Base-by-base conservation (phyloP, 768 basidiomycete species). In the Kwoniella sp. region DNA sequence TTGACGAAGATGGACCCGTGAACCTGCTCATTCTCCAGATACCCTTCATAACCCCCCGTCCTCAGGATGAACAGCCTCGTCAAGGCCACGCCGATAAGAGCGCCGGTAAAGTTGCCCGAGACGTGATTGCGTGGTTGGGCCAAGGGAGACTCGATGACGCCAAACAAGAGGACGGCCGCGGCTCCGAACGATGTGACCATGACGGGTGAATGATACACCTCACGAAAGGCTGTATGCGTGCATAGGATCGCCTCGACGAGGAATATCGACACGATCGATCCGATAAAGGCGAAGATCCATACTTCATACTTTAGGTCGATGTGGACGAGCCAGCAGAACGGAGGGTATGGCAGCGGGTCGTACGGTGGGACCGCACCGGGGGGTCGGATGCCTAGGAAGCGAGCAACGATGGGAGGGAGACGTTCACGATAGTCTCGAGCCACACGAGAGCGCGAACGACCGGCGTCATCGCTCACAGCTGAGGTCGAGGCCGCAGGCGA, bases 141-240 rank as follows among this genome's bases (percentile, higher is more conserved):
- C 0, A 69, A 37, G 2, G 67, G 67, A 5, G 59, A 53, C 20
- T 69, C 64, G 28, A 62, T 58, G 2, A 53, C 59, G 1, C 61
- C 61, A 28, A 60, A 69, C 1, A 59, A 26, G 15, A 69, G 40
- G 0, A 66, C 60, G 8, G 62, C 59, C 2, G 62, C 51, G 2
- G 67, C 67, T 19, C 67, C 67, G 46, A 69, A 69, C 12, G 62
- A 63, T 10, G 54, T 44, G 19, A 69, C 44, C 29, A 69, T 62
- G 12, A 66, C 19, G 0, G 62, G 55, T 3, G 59, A 52, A 14
- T 55, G 40, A 25, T 50, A 56, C 2, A 55, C 29, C 0, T 47
- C 46, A 15, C 32, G 23, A 36, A 61, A 59, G 3, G 26, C 41
- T 11, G 60, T 53, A 15, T 51, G 25, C 2, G 53, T 43, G 6